Base-by-base conservation (phyloP, 1,284 basidiomycete genomes). In the Peniophora sp. region DNA sequence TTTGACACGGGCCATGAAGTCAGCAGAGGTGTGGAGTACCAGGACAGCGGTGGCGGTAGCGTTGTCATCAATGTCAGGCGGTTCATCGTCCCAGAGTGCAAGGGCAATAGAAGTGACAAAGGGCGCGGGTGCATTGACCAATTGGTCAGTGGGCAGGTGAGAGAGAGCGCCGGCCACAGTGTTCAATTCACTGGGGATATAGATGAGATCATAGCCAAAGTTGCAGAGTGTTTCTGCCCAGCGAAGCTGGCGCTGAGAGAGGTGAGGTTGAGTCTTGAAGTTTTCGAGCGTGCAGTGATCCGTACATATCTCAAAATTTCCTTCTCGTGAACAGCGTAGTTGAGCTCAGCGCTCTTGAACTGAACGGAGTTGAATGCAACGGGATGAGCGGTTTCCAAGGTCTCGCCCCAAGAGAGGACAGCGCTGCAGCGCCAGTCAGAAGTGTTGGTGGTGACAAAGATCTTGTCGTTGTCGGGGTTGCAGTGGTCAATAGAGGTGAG, bases 201-300 rank as follows among this genome's bases (percentile, higher is more conserved):
- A 72, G 0, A 52, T 45, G 20, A 73, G 65, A 0, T 59, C 50
- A 27, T 60, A 63, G 34, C 69, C 63, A 34, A 63, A 75, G 20
- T 74, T 63, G 0, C 57, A 47, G 2, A 76, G 36, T 11, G 60
- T 58, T 48, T 73, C 67, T 51, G 63, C 57, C 71, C 72, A 76
- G 0, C 62, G 56, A 0, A 59, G 57, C 51, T 75, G 72, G 44
- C 42, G 43, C 2, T 24, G 42, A 0, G 68, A 70, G 0, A 75
- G 56, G 12, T 71, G 60, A 2, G 55, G 47, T 47, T 77, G 71
- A 0, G 54, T 55, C 1, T 57, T 2, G 43, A 76, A 71, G 49
- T 67, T 62, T 41, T 72, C 45, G 12, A 51, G 50, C 1, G 50
- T 63, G 32, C 71, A 44, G 51, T 78, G 74, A 52, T 75, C 68